phyloP scores from a whole-genome alignment of 371 early-diverging fungal genomes.

The Pancytospora epiphaga region DNA sequence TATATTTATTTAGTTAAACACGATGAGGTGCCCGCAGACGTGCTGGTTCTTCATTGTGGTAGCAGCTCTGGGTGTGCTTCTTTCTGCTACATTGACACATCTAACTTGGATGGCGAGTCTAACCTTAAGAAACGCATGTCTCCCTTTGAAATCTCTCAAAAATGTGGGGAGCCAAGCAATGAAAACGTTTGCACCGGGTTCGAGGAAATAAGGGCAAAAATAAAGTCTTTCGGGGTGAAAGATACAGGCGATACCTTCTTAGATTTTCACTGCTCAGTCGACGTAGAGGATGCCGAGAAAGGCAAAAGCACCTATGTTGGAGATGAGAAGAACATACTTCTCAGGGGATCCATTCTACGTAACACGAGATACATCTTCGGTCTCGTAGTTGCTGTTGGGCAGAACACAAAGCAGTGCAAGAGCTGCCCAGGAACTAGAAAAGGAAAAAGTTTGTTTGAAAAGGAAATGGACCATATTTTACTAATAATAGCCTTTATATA shows the following conservation, averaged over 20 bases:
- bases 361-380: conserved; percentile 77
- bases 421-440: conserved; percentile 66
- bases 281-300: conserved; percentile 25
- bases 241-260: conserved; percentile 39
- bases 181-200: not conserved
- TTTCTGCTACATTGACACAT: conserved; percentile 81
- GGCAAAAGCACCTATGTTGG: conserved; percentile 53
- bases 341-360: conserved; percentile 74
- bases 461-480: conserved; percentile 30
- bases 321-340: conserved; percentile 70
- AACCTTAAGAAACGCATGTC: conserved; percentile 67
- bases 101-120: conserved; percentile 85
- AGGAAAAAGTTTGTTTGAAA: conserved; percentile 47
- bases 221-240: conserved; percentile 14
- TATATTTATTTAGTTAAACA: conserved; percentile 61
- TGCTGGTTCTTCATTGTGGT: conserved; percentile 61
- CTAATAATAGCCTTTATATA: conserved; percentile 49
- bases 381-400: conserved; percentile 73
- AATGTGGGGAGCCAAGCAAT: not conserved
- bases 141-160: not conserved
- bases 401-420: conserved; percentile 73
- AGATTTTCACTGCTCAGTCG: conserved; percentile 41
- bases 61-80: conserved; percentile 58
- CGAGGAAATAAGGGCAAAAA: conserved; percentile 6
- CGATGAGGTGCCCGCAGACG: conserved; percentile 64